These are phyloP conservation scores for Coccomyxa sp. DNA, from an alignment of 139 green algal genomes.

Conservation along the genomic window DNA sequence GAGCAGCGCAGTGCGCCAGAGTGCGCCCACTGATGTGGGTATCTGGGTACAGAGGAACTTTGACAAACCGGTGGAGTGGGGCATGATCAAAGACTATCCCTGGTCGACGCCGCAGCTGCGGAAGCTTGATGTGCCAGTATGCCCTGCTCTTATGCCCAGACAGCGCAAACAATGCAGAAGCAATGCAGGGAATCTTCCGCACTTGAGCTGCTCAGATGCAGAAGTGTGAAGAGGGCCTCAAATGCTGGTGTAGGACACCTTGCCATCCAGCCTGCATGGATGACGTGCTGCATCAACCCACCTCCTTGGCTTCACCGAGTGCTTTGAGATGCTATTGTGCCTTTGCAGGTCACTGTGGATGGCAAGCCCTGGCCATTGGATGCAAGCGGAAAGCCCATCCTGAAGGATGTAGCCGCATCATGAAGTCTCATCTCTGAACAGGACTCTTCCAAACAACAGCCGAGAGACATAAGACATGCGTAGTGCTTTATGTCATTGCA, in stretches of 20 bases:
- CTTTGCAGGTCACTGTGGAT: slow-evolving; percentile 58
- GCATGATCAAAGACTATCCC: slow-evolving; percentile 76
- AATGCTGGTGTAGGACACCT: background rate
- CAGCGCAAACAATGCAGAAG: background rate
- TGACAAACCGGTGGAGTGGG: slow-evolving; percentile 84
- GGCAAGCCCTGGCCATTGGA: slow-evolving; percentile 77
- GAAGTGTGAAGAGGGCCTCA: background rate
- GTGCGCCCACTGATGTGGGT: too few species aligned
- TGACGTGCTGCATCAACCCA: background rate
- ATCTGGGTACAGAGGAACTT: slow-evolving; percentile 83
- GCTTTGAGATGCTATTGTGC: background rate
- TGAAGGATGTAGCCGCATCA: slow-evolving; percentile 37
- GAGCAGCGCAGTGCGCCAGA: too few species aligned
- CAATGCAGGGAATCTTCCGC: background rate
- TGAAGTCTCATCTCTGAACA: too few species aligned
- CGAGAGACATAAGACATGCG: too few species aligned
- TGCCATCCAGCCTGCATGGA: background rate
- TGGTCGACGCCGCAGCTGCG: slow-evolving; percentile 76
- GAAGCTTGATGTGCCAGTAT: slow-evolving; percentile 62
- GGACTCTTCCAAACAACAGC: too few species aligned
- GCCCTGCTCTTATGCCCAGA: background rate
- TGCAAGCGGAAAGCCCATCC: slow-evolving; percentile 40
- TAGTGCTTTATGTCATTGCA: too few species aligned
- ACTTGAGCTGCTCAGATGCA: background rate
- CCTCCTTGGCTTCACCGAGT: background rate